These are phyloP conservation scores for Didymellaceae sp. DNA, from an alignment of 2,329 filamentous ascomycete species.

Conservation along the genomic window DNA sequence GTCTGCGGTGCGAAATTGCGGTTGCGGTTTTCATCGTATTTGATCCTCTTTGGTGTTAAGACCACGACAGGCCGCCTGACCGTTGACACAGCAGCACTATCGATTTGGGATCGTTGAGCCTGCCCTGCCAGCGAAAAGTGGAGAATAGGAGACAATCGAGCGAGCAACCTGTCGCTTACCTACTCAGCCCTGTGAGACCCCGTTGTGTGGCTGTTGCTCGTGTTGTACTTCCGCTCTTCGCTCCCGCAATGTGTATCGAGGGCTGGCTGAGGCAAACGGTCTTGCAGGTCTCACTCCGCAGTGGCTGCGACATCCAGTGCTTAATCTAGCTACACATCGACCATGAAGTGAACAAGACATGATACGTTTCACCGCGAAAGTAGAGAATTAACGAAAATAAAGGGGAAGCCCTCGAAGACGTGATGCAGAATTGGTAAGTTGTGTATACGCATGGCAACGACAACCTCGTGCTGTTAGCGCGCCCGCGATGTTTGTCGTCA, in stretches of 20 bases:
- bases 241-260: conserved; percentile 5
- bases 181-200: conserved; percentile 14
- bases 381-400: no score
- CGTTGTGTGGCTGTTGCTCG: conserved; percentile 3
- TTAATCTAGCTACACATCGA: neutral
- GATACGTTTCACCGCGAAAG: no score
- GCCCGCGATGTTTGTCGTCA: conserved; percentile 23
- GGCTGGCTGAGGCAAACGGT: conserved; percentile 12
- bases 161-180: conserved; percentile 5
- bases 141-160: conserved; percentile 15
- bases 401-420: no score
- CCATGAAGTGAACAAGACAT: no score
- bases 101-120: conserved; percentile 16
- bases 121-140: conserved; percentile 9
- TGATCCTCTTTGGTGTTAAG: conserved; percentile 2
- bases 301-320: neutral
- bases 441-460: no score
- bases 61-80: conserved; percentile 8
- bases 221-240: conserved; percentile 5
- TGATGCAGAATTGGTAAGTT: no score
- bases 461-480: conserved; percentile 17
- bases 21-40: conserved; percentile 10
- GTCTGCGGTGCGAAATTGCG: conserved; percentile 22
- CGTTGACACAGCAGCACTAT: conserved; percentile 19
- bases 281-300: neutral